Evolutionary conservation across 2,329 filamentous ascomycete genomes (phyloP), one percentile per base, ranked within the genome.

Genomic region (Ceratocystis ficicola): DNA sequence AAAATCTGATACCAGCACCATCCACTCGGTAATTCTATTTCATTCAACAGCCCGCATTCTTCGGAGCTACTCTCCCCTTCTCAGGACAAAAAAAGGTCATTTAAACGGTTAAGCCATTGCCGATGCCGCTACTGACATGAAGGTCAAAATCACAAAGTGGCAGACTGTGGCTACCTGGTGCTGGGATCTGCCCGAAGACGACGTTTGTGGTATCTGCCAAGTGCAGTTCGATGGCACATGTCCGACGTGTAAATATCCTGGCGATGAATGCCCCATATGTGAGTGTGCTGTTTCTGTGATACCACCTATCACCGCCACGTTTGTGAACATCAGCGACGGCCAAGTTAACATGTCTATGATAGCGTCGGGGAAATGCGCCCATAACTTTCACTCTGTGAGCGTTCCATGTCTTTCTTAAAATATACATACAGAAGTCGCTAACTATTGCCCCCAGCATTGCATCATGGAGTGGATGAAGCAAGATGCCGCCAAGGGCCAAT

Each of bases 141-240:
- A 96, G 77, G 90, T 97, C 78, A 94, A 86, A 61, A 94, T 97
- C 77, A 89, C 87, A 72, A 84, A 90, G 74, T 97, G 93, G 90
- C 88, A 94, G 72, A 89, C 91, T 3, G 90, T 99, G 69, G 94
- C 94, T 20, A 93, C 91, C 65, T 99, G 94, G 94, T 86, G 90
- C 70, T 99, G 94, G 94, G 90, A 97, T 74, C 89, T 97, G 72
- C 91, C 93, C 28, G 91, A 96, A 72, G 93, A 96, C 77, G 93
- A 99, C 74, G 92, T 97, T 69, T 99, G 94, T 72, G 94, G 94
- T 72, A 99, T 99, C 77, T 99, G 94, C 77, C 93, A 95, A 74
- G 92, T 95, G 69, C 89, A 96, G 72, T 99, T 97, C 74, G 94
- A 99, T 75, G 93, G 92, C 68, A 97, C 94, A 30, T 99, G 94